Percentiles rank a stretch among this genome's conserved stretches.
These are phyloP conservation scores for Cyclocybe cylindracea DNA, from an alignment of 768 basidiomycete genomes.

Conservation along the genomic window DNA sequence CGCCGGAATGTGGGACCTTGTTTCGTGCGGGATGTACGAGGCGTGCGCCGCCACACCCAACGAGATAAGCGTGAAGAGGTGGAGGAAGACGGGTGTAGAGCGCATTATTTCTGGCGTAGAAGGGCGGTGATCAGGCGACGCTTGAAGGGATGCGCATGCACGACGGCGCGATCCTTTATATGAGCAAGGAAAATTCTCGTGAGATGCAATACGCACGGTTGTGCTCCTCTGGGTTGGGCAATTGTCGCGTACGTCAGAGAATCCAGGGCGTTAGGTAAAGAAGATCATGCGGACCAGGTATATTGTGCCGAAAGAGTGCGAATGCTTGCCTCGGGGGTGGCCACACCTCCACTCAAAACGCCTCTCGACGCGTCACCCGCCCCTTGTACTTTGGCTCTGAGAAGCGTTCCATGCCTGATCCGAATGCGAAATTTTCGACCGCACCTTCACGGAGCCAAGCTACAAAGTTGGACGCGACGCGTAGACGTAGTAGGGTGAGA, in stretches of 20 bases:
- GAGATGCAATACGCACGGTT: background rate
- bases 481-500: no score
- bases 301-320: background rate
- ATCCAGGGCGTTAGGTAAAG: slow-evolving; percentile 2
- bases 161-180: background rate
- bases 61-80: slow-evolving; percentile 10
- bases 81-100: slow-evolving; percentile 2
- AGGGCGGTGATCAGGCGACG: background rate
- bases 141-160: background rate
- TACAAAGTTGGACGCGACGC: no score
- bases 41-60: slow-evolving; percentile 20
- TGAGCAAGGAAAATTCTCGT: background rate
- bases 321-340: background rate
- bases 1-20: slow-evolving; percentile 34
- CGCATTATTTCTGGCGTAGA: background rate
- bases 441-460: no score
- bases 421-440: no score
- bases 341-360: background rate
- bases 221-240: background rate
- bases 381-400: no score
- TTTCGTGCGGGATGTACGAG: slow-evolving; percentile 43
- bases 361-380: no score
- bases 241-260: slow-evolving; percentile 7
- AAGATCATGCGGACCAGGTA: background rate
- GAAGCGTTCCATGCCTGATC: no score